A percentile compares a stretch with the other conserved stretches of the same genome.
phyloP scores from a whole-genome alignment of 805 yeast species.

The Saccharomyces paradoxus region DNA sequence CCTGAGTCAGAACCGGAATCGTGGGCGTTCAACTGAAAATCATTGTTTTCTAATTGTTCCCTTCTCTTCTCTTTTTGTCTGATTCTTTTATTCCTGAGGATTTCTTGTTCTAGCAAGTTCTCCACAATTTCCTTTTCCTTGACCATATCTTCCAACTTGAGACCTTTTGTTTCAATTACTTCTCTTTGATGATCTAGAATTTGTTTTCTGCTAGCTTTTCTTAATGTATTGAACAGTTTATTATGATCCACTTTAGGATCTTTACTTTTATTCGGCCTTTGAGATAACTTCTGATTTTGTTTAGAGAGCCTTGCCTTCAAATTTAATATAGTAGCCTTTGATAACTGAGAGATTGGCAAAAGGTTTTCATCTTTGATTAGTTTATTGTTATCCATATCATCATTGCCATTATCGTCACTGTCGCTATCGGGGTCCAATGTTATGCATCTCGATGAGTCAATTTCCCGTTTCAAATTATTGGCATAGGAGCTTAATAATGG shows the following conservation, averaged over 20 bases:
- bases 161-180: slow-evolving; percentile 37
- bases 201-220: slow-evolving; percentile 40
- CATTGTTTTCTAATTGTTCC: slow-evolving; percentile 15
- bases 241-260: slow-evolving; percentile 19
- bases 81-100: slow-evolving; percentile 39
- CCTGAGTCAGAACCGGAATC: slow-evolving; percentile 10
- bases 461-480: slow-evolving; percentile 12
- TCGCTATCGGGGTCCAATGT: slow-evolving; percentile 17
- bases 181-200: slow-evolving; percentile 43
- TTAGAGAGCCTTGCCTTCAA: slow-evolving; percentile 32
- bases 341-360: slow-evolving; percentile 13
- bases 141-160: slow-evolving; percentile 32
- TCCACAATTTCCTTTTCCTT: slow-evolving; percentile 32
- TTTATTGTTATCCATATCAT: neutral
- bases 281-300: slow-evolving; percentile 5
- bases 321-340: slow-evolving; percentile 32
- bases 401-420: slow-evolving; percentile 7
- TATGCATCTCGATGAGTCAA: slow-evolving; percentile 8
- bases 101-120: slow-evolving; percentile 40
- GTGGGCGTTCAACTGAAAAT: slow-evolving; percentile 12
- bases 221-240: slow-evolving; percentile 32
- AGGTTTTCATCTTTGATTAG: neutral
- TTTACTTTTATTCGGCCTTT: neutral
- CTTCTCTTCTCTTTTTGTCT: slow-evolving; percentile 35
- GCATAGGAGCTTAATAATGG: slow-evolving; percentile 14